Evolutionary conservation across 2,329 filamentous ascomycete species (phyloP), one percentile per base, ranked within the genome.

Genomic region (Fusarium bactridioides): DNA sequence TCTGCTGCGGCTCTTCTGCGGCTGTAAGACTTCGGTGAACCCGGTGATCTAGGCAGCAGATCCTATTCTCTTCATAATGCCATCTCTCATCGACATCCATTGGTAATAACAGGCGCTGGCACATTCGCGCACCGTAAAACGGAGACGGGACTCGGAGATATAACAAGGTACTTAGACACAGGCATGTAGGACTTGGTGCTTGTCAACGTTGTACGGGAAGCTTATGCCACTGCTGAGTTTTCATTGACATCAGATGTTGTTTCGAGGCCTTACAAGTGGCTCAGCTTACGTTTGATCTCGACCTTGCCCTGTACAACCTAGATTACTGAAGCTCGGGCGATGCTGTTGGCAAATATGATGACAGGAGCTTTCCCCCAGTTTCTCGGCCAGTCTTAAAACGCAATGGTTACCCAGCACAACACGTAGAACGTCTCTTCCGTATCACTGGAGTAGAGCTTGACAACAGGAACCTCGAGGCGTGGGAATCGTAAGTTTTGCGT

Each of bases 21-120:
- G 23, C 41, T 43, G 40, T 50, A 64, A 16, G 40, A 31, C 29
- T 41, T 47, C 64, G 64, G 66, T 33, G 41, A 27, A 19, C 21
- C 64, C 50, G 57, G 41, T 53, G 12, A 16, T 38, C 38, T 27
- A 43, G 64, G 38, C 50, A 69, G 50, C 50, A 64, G 58, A 67
- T 48, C 45, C 53, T 38, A 45, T 29, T 27, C 35, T 29, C 37
- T 18, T 38, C 19, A 27, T n/a, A 25, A 41, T 54, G 27, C 16
- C 21, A 19, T 41, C 37, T 25, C 33, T 13, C 62, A 45, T 57
- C 29, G 29, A 57, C 15, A n/a, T 38, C 25, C 40, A 25, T 50
- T 40, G 57, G 35, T 29, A 41, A 35, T 35, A 47, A 23, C 23
- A 33, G 40, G 27, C 48, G 57, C 57, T 64, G 64, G 53, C 43